Percentiles rank a stretch among this genome's conserved stretches.
phyloP scores from a whole-genome alignment of 345 rosid genomes.

The Eucalyptus cladocalyx region DNA sequence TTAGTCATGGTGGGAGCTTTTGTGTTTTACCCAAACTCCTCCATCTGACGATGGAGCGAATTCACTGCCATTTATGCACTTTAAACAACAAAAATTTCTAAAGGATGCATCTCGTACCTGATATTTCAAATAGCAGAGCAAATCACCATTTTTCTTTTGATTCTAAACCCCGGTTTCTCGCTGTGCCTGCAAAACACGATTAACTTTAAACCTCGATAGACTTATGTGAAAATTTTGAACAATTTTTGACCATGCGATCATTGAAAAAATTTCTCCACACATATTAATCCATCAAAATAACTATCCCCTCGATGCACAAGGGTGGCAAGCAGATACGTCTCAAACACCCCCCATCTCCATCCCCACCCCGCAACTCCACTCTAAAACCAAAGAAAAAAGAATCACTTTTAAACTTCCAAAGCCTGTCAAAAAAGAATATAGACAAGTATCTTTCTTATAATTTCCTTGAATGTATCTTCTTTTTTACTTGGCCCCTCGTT shows the following conservation, averaged over 20 bases:
- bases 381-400: no score
- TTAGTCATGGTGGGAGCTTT: not conserved
- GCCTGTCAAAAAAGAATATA: no score
- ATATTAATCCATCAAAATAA: not conserved
- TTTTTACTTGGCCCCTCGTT: no score
- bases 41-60: not conserved
- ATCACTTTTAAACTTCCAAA: no score
- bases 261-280: not conserved
- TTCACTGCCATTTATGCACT: not conserved
- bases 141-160: not conserved
- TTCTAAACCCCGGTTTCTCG: not conserved
- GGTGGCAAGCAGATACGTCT: not conserved
- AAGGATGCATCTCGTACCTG: not conserved
- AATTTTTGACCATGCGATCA: not conserved
- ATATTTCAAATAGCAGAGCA: not conserved
- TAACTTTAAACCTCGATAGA: not conserved
- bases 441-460: no score
- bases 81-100: no score
- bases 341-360: not conserved
- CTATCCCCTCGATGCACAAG: not conserved
- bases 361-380: no score
- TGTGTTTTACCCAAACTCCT: not conserved
- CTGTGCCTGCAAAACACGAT: not conserved
- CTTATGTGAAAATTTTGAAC: not conserved
- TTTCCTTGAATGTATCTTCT: no score